Base-by-base conservation (phyloP, 1,284 basidiomycete genomes). In the Cryptococcus sp. region DNA sequence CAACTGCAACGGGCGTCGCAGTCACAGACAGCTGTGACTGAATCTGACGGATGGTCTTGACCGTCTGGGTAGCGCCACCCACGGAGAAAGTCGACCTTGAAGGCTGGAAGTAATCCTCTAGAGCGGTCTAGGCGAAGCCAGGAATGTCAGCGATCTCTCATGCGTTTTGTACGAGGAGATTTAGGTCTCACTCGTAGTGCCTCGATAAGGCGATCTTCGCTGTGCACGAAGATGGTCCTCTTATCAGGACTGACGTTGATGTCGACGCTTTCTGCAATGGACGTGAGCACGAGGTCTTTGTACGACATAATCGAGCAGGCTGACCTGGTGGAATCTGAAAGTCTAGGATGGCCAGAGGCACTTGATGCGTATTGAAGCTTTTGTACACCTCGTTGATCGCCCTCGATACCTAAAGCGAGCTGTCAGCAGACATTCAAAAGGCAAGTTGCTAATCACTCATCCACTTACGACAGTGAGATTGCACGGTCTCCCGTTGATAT, bases 161-260 rank as follows among this genome's bases (percentile, higher is more conserved):
- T 35, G 31, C 4, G 13, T 5, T 35, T 25, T 3, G 6, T 6
- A 25, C 22, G 22, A 50, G 11, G 23, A 27, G 23, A 53, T 15
- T 5, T 48, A 16, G 3, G 42, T 22, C 80, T 40, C 59, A 91
- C 91, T 80, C 89, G 91, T 40, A 98, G 81, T 0, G 87, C 85
- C 22, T 87, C 82, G 1, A 98, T 83, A 6, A 99, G 78, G 59
- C 89, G 89, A 5, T 83, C 82, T 75, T 99, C 96, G 73, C 88
- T 88, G 71, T 98, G 93, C 11, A 99, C 75, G 55, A 97, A 88
- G 40, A 99, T 89, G 0, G 92, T 96, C 5, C 96, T 85, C 75
- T 99, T 99, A 79, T 99, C 96, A 0, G 96, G 95, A 66, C 88
- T 93, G 61, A 99, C 90, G 69, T 99, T 99, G 73, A 99, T 87